These are phyloP conservation scores for Ceratocystis ficicola DNA, from an alignment of 2,329 filamentous ascomycete species.

Conservation along the genomic window DNA sequence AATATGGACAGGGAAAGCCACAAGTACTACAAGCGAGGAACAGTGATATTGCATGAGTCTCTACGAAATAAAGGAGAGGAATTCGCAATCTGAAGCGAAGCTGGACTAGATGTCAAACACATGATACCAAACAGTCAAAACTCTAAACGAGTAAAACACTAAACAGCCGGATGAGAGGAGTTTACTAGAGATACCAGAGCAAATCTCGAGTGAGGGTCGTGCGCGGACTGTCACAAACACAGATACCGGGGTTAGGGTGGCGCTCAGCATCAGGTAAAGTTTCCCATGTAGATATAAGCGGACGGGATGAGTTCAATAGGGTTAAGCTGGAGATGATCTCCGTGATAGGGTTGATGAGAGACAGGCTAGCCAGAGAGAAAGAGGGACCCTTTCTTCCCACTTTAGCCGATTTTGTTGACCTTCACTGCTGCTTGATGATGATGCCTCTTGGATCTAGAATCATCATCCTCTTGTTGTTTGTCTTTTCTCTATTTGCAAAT, in stretches of 20 bases:
- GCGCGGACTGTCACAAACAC: background rate
- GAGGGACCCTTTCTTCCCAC: no score
- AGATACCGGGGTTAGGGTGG: background rate
- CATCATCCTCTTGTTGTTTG: background rate
- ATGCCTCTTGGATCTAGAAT: no score
- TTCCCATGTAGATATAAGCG: background rate
- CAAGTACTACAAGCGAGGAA: slow-evolving; percentile 10
- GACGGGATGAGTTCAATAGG: no score
- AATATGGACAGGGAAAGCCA: background rate
- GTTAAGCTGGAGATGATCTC: no score
- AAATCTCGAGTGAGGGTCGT: slow-evolving; percentile 3
- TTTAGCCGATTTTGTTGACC: no score
- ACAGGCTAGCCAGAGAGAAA: background rate
- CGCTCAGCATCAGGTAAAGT: background rate
- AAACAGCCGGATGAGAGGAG: background rate
- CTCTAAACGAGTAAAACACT: slow-evolving; percentile 3
- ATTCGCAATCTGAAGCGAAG: background rate
- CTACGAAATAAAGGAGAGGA: background rate
- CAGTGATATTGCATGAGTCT: background rate
- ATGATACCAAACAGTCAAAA: slow-evolving; percentile 1
- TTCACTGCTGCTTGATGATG: no score
- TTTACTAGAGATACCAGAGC: background rate
- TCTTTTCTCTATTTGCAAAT: background rate
- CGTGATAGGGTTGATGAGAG: background rate
- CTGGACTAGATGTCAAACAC: slow-evolving; percentile 1